phyloP scores from a whole-genome alignment of 106 monocot genomes.

The Allium sativum region DNA sequence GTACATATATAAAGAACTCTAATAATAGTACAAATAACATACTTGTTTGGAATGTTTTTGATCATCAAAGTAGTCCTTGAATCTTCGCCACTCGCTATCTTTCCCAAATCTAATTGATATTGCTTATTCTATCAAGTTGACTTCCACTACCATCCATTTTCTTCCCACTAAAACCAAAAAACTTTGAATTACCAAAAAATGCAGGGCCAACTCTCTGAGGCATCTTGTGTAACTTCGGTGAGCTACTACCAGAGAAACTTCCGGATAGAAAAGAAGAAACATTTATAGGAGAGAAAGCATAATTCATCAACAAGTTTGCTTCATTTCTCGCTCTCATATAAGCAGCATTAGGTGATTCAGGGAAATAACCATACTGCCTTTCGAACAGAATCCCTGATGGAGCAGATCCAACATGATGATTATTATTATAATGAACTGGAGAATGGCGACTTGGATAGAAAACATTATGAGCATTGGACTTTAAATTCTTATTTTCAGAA shows the following conservation, averaged over 20 bases:
- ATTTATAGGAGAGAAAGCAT: slow-evolving; percentile 23
- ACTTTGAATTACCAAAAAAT: slow-evolving; percentile 17
- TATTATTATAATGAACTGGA: slow-evolving; percentile 18
- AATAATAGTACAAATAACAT: not conserved
- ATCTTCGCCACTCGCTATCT: slow-evolving; percentile 68
- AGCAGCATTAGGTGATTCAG: slow-evolving; percentile 42
- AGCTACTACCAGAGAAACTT: slow-evolving; percentile 21
- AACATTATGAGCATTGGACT: slow-evolving; percentile 27
- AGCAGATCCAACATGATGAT: slow-evolving; percentile 64
- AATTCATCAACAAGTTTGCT: slow-evolving; percentile 30
- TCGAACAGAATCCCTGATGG: slow-evolving; percentile 59
- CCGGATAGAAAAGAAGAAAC: slow-evolving; percentile 25
- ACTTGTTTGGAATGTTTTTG: slow-evolving; percentile 96
- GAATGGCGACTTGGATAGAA: slow-evolving; percentile 28
- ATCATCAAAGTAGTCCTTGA: slow-evolving; percentile 86
- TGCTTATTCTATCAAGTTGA: slow-evolving; percentile 47
- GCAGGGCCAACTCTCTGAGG: slow-evolving; percentile 23
- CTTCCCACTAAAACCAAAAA: slow-evolving; percentile 22
- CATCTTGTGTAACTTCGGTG: slow-evolving; percentile 34
- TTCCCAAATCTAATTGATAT: slow-evolving; percentile 77
- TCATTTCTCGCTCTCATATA: slow-evolving; percentile 45
- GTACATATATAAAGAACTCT: not conserved
- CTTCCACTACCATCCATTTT: slow-evolving; percentile 23
- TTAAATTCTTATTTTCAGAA: slow-evolving; percentile 27
- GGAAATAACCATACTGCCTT: slow-evolving; percentile 35